phyloP scores from a whole-genome alignment of 345 rosid genomes.

The Camelina neglecta region DNA sequence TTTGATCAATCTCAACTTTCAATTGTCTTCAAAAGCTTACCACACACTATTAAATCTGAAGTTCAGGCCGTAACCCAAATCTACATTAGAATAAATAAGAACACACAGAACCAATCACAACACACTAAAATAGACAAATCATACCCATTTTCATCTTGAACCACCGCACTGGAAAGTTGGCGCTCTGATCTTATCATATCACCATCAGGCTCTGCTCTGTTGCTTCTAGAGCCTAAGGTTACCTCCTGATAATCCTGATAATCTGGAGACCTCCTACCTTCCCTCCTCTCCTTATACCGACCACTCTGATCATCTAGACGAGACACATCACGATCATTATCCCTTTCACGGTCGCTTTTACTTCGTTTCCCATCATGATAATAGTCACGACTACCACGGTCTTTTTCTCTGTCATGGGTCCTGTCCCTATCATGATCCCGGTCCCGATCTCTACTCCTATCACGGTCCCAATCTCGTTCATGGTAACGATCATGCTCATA shows the following conservation, averaged over 20 bases:
- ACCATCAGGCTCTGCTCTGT: slow-evolving; percentile 64
- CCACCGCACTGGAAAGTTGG: slow-evolving; percentile 62
- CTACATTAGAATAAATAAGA: not conserved
- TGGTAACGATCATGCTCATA: slow-evolving; percentile 48
- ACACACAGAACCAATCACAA: slow-evolving; percentile 5
- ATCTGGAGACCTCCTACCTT: slow-evolving; percentile 73
- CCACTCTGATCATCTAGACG: slow-evolving; percentile 58
- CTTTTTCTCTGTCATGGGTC: slow-evolving; percentile 50
- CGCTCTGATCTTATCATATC: slow-evolving; percentile 74
- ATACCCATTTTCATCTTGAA: slow-evolving; percentile 77
- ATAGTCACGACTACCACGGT: slow-evolving; percentile 46
- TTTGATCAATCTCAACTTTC: slow-evolving; percentile 17
- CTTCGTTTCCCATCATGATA: slow-evolving; percentile 51
- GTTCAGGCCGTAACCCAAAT: slow-evolving; percentile 7
- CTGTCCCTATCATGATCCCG: slow-evolving; percentile 51
- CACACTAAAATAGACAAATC: not conserved
- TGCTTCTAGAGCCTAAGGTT: slow-evolving; percentile 53
- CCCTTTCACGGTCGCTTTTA: slow-evolving; percentile 45
- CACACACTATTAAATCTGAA: not conserved
- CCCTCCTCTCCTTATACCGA: slow-evolving; percentile 66
- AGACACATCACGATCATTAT: slow-evolving; percentile 53
- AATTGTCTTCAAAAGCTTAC: slow-evolving; percentile 29
- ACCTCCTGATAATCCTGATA: slow-evolving; percentile 62
- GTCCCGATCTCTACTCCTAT: slow-evolving; percentile 47
- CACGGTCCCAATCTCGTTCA: slow-evolving; percentile 44